Percentiles rank a stretch among this genome's conserved stretches.
phyloP scores from a whole-genome alignment of 331 rosid species.

The Cydonia oblonga region DNA sequence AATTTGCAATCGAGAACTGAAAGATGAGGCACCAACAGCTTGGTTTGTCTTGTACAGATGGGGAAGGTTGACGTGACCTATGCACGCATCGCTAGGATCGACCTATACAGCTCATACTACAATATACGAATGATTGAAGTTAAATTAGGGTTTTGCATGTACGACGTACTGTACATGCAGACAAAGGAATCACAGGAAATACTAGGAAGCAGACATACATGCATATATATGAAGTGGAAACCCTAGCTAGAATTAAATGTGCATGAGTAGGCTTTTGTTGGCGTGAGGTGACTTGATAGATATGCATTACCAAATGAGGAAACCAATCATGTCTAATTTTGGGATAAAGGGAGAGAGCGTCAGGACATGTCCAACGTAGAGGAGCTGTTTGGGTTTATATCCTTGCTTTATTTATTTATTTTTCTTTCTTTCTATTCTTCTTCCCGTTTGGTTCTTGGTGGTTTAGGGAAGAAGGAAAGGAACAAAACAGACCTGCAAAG shows the following conservation, averaged over 20 bases:
- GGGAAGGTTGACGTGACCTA: conserved; percentile 23
- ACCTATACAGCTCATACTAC: too few relatives aligned
- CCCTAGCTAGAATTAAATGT: not conserved
- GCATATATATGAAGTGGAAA: not conserved
- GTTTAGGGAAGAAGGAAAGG: conserved; percentile 11
- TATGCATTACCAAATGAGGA: conserved; percentile 28
- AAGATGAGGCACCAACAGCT: not conserved
- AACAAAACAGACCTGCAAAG: conserved; percentile 42
- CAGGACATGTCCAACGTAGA: conserved; percentile 20
- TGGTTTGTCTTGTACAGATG: not conserved
- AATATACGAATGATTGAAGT: too few relatives aligned
- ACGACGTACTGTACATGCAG: not conserved
- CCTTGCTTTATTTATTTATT: not conserved
- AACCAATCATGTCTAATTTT: conserved; percentile 36
- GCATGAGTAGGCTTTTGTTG: conserved; percentile 6
- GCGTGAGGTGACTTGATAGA: conserved; percentile 14
- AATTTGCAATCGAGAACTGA: not conserved
- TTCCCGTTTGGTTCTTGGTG: not conserved
- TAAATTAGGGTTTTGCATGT: not conserved
- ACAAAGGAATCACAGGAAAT: not conserved
- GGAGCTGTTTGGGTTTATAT: conserved; percentile 24
- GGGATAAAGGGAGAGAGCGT: conserved; percentile 15
- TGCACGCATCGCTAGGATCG: not conserved
- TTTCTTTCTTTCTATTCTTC: not conserved
- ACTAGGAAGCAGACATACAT: not conserved